These are phyloP conservation scores for Ceraceosorus guamensis DNA, from an alignment of 1,284 basidiomycete species.

Conservation along the genomic window DNA sequence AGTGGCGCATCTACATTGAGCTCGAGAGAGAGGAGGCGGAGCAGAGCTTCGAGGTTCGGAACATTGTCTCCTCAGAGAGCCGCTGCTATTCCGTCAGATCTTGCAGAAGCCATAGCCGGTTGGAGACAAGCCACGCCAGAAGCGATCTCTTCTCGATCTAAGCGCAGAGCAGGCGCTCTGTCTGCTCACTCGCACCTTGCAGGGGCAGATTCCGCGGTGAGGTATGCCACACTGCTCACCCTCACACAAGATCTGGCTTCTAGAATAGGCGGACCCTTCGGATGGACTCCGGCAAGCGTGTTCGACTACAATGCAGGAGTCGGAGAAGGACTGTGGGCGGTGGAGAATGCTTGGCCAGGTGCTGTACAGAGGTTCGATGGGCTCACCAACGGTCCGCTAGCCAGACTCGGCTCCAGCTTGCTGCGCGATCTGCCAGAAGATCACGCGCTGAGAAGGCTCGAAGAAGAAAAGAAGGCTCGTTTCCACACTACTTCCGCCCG, in stretches of 20 bases:
- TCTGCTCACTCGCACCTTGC: slow-evolving; percentile 11
- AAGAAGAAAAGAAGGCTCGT: neutral
- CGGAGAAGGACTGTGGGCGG: slow-evolving; percentile 41
- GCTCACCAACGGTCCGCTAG: slow-evolving; percentile 20
- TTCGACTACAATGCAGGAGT: slow-evolving; percentile 32
- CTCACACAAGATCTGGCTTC: slow-evolving; percentile 7
- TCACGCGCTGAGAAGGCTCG: neutral
- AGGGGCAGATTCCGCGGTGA: slow-evolving; percentile 18
- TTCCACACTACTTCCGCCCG: neutral
- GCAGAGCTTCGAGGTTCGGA: neutral
- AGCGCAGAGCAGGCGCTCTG: neutral
- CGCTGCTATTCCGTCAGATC: neutral
- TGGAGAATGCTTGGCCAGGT: slow-evolving; percentile 19
- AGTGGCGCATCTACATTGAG: too few relatives aligned
- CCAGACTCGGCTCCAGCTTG: slow-evolving; percentile 23
- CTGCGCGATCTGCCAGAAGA: neutral
- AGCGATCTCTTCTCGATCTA: neutral
- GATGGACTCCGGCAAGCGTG: slow-evolving; percentile 28
- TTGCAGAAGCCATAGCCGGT: neutral
- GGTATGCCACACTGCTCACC: slow-evolving; percentile 25
- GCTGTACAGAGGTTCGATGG: slow-evolving; percentile 15
- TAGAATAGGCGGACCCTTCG: slow-evolving; percentile 1
- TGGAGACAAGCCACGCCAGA: neutral
- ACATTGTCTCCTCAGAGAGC: neutral
- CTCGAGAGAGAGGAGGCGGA: neutral